These are phyloP conservation scores for Rhodotorula kratochvilovae DNA, from an alignment of 768 basidiomycete genomes.

Conservation along the genomic window DNA sequence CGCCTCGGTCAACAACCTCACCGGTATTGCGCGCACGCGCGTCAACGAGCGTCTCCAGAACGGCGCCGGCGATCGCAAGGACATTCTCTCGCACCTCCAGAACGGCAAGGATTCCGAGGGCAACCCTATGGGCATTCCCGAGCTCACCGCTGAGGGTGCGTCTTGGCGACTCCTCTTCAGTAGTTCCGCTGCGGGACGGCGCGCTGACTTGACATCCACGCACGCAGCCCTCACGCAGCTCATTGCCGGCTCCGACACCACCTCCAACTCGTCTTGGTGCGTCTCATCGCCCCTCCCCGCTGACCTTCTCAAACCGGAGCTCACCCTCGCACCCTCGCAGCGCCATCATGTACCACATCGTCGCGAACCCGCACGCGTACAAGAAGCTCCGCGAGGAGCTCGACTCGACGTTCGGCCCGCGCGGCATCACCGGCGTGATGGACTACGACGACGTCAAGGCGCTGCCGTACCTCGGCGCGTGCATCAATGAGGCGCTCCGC, in stretches of 20 bases:
- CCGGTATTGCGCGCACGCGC: slow-evolving; percentile 54
- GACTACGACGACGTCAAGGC: slow-evolving; percentile 60
- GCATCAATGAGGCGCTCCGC: slow-evolving; percentile 79
- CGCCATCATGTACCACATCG: slow-evolving; percentile 80
- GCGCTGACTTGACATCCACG: neutral
- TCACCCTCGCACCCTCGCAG: neutral
- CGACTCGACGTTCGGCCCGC: slow-evolving; percentile 53
- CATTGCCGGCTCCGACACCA: slow-evolving; percentile 86
- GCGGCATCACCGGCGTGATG: slow-evolving; percentile 48
- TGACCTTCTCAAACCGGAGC: neutral
- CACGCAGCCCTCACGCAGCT: slow-evolving; percentile 65
- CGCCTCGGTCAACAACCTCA: slow-evolving; percentile 53
- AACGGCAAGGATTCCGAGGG: slow-evolving; percentile 70
- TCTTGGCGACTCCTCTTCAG: neutral
- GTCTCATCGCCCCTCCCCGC: neutral
- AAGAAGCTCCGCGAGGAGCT: slow-evolving; percentile 72
- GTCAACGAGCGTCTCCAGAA: slow-evolving; percentile 69
- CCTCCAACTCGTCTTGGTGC: slow-evolving; percentile 79
- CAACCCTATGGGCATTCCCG: slow-evolving; percentile 70
- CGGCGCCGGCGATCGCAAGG: slow-evolving; percentile 62
- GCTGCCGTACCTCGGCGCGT: slow-evolving; percentile 70
- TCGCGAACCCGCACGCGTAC: slow-evolving; percentile 62
- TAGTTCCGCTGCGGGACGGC: slow-evolving; percentile 59
- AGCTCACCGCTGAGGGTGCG: slow-evolving; percentile 71
- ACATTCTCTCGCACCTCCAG: slow-evolving; percentile 76